These are phyloP conservation scores for Lentinula novae-zelandiae DNA, from an alignment of 1,284 basidiomycete genomes.

Conservation along the genomic window DNA sequence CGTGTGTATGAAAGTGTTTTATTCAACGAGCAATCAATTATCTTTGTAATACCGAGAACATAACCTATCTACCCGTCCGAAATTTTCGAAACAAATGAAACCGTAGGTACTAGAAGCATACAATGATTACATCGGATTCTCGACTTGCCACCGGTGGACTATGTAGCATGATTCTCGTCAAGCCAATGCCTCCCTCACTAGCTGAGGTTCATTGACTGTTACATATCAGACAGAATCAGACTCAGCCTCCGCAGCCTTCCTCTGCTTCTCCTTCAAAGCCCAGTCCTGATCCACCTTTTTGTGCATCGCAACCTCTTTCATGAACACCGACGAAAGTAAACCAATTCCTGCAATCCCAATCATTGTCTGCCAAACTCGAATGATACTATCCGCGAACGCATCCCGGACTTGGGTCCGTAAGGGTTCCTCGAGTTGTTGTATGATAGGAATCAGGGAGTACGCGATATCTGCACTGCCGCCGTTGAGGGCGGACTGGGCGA, in stretches of 20 bases:
- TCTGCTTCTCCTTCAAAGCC: not conserved
- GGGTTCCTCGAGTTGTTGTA: constrained; percentile 19
- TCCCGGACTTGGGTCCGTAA: constrained; percentile 27
- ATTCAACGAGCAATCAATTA: too few species aligned
- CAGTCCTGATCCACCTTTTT: constrained; percentile 24
- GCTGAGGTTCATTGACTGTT: too few species aligned
- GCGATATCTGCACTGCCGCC: constrained; percentile 30
- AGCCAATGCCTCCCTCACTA: too few species aligned
- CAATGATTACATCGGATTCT: too few species aligned
- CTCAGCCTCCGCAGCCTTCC: not conserved
- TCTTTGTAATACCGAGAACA: too few species aligned
- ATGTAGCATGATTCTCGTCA: too few species aligned
- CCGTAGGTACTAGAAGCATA: too few species aligned
- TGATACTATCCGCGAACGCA: constrained; percentile 32
- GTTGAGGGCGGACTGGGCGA: constrained; percentile 23
- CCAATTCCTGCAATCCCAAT: constrained; percentile 31
- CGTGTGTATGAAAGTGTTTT: too few species aligned
- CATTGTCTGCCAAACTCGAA: constrained; percentile 30
- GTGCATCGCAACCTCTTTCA: constrained; percentile 30
- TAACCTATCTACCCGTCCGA: too few species aligned
- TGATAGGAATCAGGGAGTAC: constrained; percentile 27
- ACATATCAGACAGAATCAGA: not conserved
- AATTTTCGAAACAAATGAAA: too few species aligned
- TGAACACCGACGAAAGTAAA: constrained; percentile 25
- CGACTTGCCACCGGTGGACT: too few species aligned